phyloP scores from a whole-genome alignment of 495 filamentous ascomycete genomes.

The Xylaria longipes region DNA sequence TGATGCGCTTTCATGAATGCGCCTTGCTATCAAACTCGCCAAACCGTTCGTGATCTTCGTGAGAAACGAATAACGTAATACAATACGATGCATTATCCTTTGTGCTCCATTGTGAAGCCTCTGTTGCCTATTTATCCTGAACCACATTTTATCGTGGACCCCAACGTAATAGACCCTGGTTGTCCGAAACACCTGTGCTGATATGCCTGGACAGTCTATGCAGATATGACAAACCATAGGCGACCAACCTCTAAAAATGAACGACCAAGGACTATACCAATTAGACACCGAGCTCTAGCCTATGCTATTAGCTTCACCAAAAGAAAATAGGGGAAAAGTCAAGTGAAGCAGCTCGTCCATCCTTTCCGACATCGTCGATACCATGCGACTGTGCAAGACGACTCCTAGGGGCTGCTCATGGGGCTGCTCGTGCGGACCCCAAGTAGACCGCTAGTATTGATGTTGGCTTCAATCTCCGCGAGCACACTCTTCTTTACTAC shows the following conservation, averaged over 20 bases:
- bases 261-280: background rate
- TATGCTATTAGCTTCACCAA: background rate
- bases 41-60: slow-evolving; percentile 12
- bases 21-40: slow-evolving; percentile 7
- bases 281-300: background rate
- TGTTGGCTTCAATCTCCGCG: slow-evolving; percentile 33
- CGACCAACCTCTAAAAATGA: slow-evolving; percentile 4
- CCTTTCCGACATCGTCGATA: slow-evolving; percentile 11
- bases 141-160: background rate
- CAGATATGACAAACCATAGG: slow-evolving; percentile 7
- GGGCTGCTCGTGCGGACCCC: slow-evolving; percentile 19
- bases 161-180: slow-evolving; percentile 5
- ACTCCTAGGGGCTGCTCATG: slow-evolving; percentile 19
- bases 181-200: slow-evolving; percentile 21
- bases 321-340: background rate
- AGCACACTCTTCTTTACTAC: slow-evolving; percentile 40
- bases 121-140: slow-evolving; percentile 5
- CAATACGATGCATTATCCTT: background rate
- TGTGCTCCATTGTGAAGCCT: background rate
- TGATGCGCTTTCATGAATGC: background rate
- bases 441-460: slow-evolving; percentile 25
- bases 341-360: slow-evolving; percentile 9
- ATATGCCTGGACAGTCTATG: slow-evolving; percentile 25
- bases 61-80: background rate
- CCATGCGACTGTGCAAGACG: slow-evolving; percentile 16